A percentile compares a stretch with the other conserved stretches of the same genome.
phyloP scores from a whole-genome alignment of 2,329 filamentous ascomycete species.

The Aspergillus costaricaensis region DNA sequence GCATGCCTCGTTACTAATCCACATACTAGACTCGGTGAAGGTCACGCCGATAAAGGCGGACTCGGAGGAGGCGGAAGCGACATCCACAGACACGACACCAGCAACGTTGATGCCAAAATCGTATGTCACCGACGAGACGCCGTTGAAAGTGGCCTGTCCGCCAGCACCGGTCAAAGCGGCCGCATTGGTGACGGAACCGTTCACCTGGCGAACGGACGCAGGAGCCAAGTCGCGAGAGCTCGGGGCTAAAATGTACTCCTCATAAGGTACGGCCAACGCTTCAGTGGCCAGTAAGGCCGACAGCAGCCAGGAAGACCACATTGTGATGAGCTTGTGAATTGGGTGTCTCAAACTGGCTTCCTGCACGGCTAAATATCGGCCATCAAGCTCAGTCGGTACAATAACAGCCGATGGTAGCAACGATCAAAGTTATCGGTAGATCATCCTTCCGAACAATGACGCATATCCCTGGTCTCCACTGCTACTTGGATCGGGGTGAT shows the following conservation, averaged over 20 bases:
- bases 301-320: conserved; percentile 10
- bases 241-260: conserved; percentile 39
- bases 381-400: background rate
- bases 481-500: background rate
- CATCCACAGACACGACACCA: conserved; percentile 39
- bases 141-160: conserved; percentile 16
- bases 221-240: conserved; percentile 29
- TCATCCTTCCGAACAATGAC: background rate
- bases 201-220: conserved; percentile 28
- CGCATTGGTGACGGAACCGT: conserved; percentile 32
- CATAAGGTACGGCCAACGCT: conserved; percentile 27
- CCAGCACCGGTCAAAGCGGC: conserved; percentile 15
- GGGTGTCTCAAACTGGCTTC: background rate
- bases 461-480: background rate
- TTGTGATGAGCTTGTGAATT: background rate
- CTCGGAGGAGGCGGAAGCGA: conserved; percentile 24
- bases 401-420: background rate
- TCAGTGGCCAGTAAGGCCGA: conserved; percentile 12
- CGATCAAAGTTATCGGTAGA: background rate
- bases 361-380: background rate
- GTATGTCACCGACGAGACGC: conserved; percentile 38
- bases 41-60: conserved; percentile 42
- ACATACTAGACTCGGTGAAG: conserved; percentile 47
- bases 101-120: conserved; percentile 46
- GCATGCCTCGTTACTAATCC: conserved; percentile 50